phyloP scores from a whole-genome alignment of 192 early-diverging fungal species.

The Coemansia sp. region DNA sequence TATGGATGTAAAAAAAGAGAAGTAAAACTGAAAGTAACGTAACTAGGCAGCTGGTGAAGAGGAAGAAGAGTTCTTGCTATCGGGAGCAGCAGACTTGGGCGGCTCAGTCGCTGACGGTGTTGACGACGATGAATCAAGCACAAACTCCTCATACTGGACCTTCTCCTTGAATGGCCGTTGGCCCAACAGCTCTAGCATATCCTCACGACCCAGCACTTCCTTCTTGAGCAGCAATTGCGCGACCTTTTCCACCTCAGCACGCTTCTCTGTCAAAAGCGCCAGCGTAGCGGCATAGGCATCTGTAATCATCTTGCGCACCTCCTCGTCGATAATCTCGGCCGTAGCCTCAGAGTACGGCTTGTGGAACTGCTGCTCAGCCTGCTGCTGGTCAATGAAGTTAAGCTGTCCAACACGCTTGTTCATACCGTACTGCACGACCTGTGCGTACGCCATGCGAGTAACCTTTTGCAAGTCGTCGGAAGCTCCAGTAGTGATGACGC shows the following conservation, averaged over 20 bases:
- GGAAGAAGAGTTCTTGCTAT: not conserved
- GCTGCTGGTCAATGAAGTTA: slow-evolving; percentile 72
- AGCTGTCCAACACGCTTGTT: slow-evolving; percentile 84
- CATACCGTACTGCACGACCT: slow-evolving; percentile 96
- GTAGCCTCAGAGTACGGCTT: slow-evolving; percentile 98
- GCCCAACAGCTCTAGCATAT: slow-evolving; percentile 91
- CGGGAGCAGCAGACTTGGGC: slow-evolving; percentile 2
- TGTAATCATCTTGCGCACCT: slow-evolving; percentile 83
- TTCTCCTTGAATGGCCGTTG: slow-evolving; percentile 79
- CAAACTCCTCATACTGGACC: slow-evolving; percentile 71
- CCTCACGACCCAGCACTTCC: slow-evolving; percentile 95
- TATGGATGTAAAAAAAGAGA: slow-evolving; percentile 6
- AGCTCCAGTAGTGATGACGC: slow-evolving; percentile 93
- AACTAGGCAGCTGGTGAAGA: slow-evolving; percentile 7
- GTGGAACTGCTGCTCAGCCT: slow-evolving; percentile 75
- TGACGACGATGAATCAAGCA: slow-evolving; percentile 51
- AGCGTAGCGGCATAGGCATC: slow-evolving; percentile 83
- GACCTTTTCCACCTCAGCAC: slow-evolving; percentile 87
- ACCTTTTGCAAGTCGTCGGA: slow-evolving; percentile 95
- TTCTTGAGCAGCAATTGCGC: slow-evolving; percentile 91
- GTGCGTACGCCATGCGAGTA: slow-evolving; percentile 95
- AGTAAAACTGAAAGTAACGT: not conserved
- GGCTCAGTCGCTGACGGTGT: slow-evolving; percentile 16
- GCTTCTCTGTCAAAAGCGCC: slow-evolving; percentile 82
- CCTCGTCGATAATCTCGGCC: slow-evolving; percentile 90